These are phyloP conservation scores for Penicillium decumbens DNA, from an alignment of 2,329 filamentous ascomycete genomes.

Conservation along the genomic window DNA sequence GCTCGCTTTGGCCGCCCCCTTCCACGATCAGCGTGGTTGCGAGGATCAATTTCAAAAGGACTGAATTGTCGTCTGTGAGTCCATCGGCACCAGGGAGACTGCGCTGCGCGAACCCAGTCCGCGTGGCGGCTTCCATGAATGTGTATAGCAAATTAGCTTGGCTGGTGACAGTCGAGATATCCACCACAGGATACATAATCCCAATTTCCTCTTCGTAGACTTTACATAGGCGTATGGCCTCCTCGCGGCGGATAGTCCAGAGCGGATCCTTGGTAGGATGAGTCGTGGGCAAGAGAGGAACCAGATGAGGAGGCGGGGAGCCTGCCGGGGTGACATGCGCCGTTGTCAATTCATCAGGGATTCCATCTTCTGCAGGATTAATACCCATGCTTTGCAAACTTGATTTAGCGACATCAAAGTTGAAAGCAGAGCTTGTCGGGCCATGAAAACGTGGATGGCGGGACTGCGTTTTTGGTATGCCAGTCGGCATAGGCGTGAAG, in stretches of 20 bases:
- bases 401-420: constrained; percentile 77
- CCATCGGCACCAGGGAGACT: constrained; percentile 53
- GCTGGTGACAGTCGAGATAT: constrained; percentile 65
- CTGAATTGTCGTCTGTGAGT: constrained; percentile 60
- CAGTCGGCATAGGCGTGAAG: constrained; percentile 37
- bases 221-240: constrained; percentile 71
- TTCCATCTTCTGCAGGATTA: constrained; percentile 54
- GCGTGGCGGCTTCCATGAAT: constrained; percentile 65
- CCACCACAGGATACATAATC: constrained; percentile 83
- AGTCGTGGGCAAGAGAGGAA: constrained; percentile 31
- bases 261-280: constrained; percentile 66
- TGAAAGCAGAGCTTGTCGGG: constrained; percentile 79
- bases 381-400: constrained; percentile 90
- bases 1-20: constrained; percentile 70
- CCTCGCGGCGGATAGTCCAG: constrained; percentile 70
- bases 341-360: constrained; percentile 56
- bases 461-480: constrained; percentile 47
- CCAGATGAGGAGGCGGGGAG: constrained; percentile 40
- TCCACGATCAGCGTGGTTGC: constrained; percentile 74
- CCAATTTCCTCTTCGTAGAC: constrained; percentile 87
- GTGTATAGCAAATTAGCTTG: constrained; percentile 66
- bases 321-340: constrained; percentile 51
- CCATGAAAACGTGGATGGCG: constrained; percentile 69
- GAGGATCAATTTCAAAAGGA: constrained; percentile 76
- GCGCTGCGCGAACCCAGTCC: constrained; percentile 55